These are phyloP conservation scores for Sphagnurus paluster DNA, from an alignment of 1,284 basidiomycete species.

Conservation along the genomic window DNA sequence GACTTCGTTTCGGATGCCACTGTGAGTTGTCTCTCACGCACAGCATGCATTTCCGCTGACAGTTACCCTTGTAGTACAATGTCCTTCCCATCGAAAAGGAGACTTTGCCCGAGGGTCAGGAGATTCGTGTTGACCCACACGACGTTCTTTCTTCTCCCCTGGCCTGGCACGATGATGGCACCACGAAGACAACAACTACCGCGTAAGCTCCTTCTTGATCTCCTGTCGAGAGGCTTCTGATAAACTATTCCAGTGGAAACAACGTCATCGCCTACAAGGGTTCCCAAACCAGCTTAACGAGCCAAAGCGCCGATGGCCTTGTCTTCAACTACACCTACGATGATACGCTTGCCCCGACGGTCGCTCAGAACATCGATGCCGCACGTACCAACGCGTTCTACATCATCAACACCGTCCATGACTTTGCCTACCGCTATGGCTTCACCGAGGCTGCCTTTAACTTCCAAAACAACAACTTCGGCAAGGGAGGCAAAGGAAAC, in stretches of 20 bases:
- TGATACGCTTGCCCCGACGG: constrained; percentile 26
- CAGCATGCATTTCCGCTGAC: neutral
- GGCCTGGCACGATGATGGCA: constrained; percentile 45
- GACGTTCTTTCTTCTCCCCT: constrained; percentile 39
- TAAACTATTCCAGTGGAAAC: constrained; percentile 29
- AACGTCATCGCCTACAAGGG: constrained; percentile 34
- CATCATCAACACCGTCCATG: constrained; percentile 46
- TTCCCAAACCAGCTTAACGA: constrained; percentile 20
- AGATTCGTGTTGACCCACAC: constrained; percentile 41
- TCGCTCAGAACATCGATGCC: constrained; percentile 38
- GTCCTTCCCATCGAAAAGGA: constrained; percentile 44
- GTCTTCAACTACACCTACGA: constrained; percentile 41
- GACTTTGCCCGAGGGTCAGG: constrained; percentile 36
- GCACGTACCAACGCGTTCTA: constrained; percentile 51
- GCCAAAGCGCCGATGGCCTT: constrained; percentile 31
- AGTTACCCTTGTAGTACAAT: constrained; percentile 34
- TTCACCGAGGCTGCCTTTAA: constrained; percentile 34
- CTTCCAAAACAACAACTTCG: constrained; percentile 44
- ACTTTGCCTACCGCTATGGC: constrained; percentile 40
- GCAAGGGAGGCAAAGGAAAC: constrained; percentile 35
- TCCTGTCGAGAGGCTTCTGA: too few relatives aligned
- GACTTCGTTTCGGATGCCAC: constrained; percentile 48
- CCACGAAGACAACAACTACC: constrained; percentile 20
- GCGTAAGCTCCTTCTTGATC: too few relatives aligned
- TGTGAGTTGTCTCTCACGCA: constrained; percentile 25